These are phyloP conservation scores for Ehretia macrophylla DNA, from an alignment of 257 asterid genomes.

Conservation along the genomic window DNA sequence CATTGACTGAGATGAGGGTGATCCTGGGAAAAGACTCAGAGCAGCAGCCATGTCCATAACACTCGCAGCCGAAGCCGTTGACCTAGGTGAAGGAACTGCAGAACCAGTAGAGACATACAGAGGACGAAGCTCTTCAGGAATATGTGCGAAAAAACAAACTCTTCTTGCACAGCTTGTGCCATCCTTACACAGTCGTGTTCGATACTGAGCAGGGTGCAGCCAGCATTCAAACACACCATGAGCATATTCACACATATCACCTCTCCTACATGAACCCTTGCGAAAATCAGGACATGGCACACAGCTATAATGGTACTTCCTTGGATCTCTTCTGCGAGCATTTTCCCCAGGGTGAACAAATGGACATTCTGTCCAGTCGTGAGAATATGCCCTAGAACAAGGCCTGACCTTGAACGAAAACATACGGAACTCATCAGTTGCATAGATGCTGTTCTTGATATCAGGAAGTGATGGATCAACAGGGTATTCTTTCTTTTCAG, in stretches of 20 bases:
- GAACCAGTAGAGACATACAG: conserved; percentile 86
- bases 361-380: conserved; percentile 98
- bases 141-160: conserved; percentile 92
- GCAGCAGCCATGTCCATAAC: conserved; percentile 96
- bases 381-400: conserved; percentile 96
- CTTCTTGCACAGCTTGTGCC: conserved; percentile 77
- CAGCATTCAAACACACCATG: conserved; percentile 99
- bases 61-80: conserved; percentile 66
- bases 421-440: conserved; percentile 94
- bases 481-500: conserved; percentile 83
- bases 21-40: conserved; percentile 65
- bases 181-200: conserved; percentile 85
- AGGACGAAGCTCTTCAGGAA: conserved; percentile 88
- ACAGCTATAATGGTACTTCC: conserved; percentile 91
- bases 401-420: conserved; percentile 89
- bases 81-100: conserved; percentile 84
- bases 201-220: conserved; percentile 97
- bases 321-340: conserved; percentile 92
- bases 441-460: conserved; percentile 71
- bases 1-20: conserved; percentile 65
- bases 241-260: conserved; percentile 97
- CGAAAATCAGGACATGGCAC: conserved; percentile 98
- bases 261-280: conserved; percentile 89
- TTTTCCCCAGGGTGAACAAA: conserved; percentile 97
- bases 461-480: conserved; percentile 93